Evolutionary conservation across 257 asterid genomes (phyloP), one percentile per base, ranked within the genome.

Genomic region (Nicotiana benthamiana): DNA sequence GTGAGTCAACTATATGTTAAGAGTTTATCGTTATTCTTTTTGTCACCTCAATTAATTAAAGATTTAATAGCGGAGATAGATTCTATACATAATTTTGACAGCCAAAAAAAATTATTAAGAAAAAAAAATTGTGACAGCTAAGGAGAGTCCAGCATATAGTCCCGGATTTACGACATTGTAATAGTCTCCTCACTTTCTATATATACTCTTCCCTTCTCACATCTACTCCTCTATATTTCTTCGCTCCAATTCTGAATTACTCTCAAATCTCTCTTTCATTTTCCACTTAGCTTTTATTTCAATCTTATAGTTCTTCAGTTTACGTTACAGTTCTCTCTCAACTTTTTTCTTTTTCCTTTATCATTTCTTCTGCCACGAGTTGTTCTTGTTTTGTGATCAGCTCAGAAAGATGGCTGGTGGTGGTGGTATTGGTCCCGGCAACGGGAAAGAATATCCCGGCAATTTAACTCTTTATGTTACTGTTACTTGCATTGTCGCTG

Each of bases 401-500:
- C 75, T 22, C 24, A 6, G 78, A 28, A 81, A 59, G 79, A 94
- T 94, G 98, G 97, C 98, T 22, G 98, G 94, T 30, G 97, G 97
- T 77, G 98, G 97, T 64, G 92, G 75, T 27, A 77, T 88, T 17
- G 89, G 83, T 63, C 66, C 88, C 13, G 93, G 88, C 1, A 84
- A 89, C 27, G 87, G 91, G 30, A 91, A 90, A 80, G 91, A 79
- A 27, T 94, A 94, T 85, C 94, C 97, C 65, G 97, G 98, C 11
- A 84, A 89, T 34, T 92, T 94, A 8, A 94, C 97, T 62, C 83
- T 83, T 3, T 90, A 91, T 68, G 97, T 92, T 46, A 84, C 90
- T 30, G 13, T 83, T 6, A 91, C 97, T 32, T 94, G 97, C 82
- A 84, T 94, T 77, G 89, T 93, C n/a, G 98, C 98, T 1, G 98